phyloP scores from a whole-genome alignment of 164 flowering plant genomes.

The Litsea cubeba region DNA sequence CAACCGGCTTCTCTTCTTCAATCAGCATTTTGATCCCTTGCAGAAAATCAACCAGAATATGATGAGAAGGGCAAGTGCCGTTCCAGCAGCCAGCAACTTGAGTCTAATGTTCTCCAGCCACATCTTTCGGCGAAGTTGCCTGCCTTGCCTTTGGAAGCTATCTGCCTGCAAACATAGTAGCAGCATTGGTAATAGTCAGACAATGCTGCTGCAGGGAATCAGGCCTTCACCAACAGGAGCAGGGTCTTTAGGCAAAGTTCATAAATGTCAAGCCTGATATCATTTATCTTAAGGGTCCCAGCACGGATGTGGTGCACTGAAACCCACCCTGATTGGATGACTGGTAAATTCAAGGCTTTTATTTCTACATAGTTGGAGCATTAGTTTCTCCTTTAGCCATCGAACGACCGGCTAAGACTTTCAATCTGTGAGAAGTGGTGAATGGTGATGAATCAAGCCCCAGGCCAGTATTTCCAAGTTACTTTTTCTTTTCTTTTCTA shows the following conservation, averaged over 20 bases:
- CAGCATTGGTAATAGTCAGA: not conserved
- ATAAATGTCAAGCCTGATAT: not conserved
- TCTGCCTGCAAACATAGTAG: conserved; percentile 54
- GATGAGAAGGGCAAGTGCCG: conserved; percentile 41
- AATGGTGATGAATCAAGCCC: no score
- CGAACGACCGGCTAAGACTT: not conserved
- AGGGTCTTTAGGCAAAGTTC: not conserved
- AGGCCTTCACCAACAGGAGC: not conserved
- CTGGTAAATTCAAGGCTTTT: not conserved
- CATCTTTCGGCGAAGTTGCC: conserved; percentile 88
- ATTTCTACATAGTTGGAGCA: not conserved
- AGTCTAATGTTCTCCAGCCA: conserved; percentile 87
- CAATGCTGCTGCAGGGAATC: not conserved
- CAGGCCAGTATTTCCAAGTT: no score
- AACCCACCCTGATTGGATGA: not conserved
- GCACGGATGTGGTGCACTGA: not conserved
- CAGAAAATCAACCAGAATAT: conserved; percentile 61
- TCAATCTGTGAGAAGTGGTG: not conserved
- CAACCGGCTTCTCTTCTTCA: not conserved
- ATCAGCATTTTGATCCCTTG: conserved; percentile 63
- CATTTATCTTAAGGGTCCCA: not conserved
- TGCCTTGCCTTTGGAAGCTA: conserved; percentile 96
- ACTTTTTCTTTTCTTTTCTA: no score
- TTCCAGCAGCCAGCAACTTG: conserved; percentile 73
- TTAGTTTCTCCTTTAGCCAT: not conserved